A percentile compares a stretch with the other conserved stretches of the same genome.
These are phyloP conservation scores for Phoma sp. DNA, from an alignment of 2,329 filamentous ascomycete species.

Conservation along the genomic window DNA sequence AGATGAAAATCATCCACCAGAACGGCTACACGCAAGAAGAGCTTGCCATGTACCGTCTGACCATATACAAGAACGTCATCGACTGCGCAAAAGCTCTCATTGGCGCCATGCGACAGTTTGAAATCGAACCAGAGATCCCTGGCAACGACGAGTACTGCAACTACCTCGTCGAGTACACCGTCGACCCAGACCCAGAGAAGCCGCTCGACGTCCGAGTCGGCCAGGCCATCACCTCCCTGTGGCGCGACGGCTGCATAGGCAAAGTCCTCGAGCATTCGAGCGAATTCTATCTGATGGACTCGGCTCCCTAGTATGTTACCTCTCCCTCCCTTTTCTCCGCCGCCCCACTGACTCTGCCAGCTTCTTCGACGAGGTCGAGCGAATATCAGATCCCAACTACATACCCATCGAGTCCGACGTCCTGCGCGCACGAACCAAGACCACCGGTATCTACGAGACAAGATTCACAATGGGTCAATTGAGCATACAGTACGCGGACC, in stretches of 20 bases:
- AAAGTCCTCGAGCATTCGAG: conserved; percentile 90
- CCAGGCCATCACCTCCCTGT: conserved; percentile 82
- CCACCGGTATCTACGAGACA: conserved; percentile 98
- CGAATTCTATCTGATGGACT: conserved; percentile 99
- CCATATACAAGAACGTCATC: conserved; percentile 97
- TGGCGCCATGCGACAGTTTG: conserved; percentile 88
- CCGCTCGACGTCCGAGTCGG: conserved; percentile 82
- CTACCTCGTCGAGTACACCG: conserved; percentile 84
- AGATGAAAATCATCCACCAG: conserved; percentile 99
- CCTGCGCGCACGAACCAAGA: conserved; percentile 93
- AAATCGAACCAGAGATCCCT: conserved; percentile 76
- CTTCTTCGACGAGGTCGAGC: conserved; percentile 91
- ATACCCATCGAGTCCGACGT: conserved; percentile 95
- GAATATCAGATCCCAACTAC: conserved; percentile 85
- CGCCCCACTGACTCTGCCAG: conserved; percentile 55
- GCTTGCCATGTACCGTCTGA: conserved; percentile 89
- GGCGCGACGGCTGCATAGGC: conserved; percentile 85
- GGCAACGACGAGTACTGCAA: conserved; percentile 77
- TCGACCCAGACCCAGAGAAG: conserved; percentile 88
- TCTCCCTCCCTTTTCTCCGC: neutral
- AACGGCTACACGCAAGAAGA: conserved; percentile 97
- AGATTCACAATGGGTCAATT: conserved; percentile 98
- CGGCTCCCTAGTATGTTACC: conserved; percentile 87
- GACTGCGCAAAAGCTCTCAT: conserved; percentile 96
- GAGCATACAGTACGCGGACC: conserved; percentile 85